Base-by-base conservation (phyloP, 495 filamentous ascomycete genomes). In the Parathielavia appendiculata region DNA sequence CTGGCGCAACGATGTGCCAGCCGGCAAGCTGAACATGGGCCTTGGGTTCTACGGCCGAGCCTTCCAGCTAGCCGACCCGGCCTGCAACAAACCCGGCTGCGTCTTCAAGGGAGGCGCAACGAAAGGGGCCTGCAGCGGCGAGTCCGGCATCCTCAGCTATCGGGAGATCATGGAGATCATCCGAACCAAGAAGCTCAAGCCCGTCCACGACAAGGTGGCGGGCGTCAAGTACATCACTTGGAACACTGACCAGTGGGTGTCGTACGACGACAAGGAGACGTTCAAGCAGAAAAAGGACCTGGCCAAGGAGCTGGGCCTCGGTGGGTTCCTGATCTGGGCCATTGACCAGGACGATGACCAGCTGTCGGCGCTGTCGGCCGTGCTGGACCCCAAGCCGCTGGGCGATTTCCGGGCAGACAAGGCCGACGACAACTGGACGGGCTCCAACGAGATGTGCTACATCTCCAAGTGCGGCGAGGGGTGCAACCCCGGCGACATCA, bases 181-280 rank as follows among this genome's bases (percentile, higher is more conserved):
- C 39, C 4, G 20, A 9, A 32, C 22, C 20, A 44, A 51, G 35
- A 54, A 57, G 13, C 12, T 61, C 23, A 55, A 45, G 34, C 54
- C 54, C 1, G n/a, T 51, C 6, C 48, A 61, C 22, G 65, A 73
- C 51, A 64, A 73, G 45, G 50, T 62, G 22, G 56, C 56, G 7
- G 71, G 58, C 0, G 72, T 76, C 32, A 77, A 80, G 57, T 74
- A 72, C 36, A 36, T 80, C 38, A 61, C 58, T 0, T 81, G 55
- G 49, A 56, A 70, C 53, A 8, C 45, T 0, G 63, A 77, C 56
- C 75, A 80, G 52, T 83, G 79, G 80, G 66, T 81, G 9, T 71
- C 66, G 1, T 83, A 68, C 59, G 69, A 83, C 56, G 73, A 77
- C 56, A 48, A 36, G 0, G 59, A 70, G 6, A 80, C 76, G 0